These are phyloP conservation scores for Inga oerstediana DNA, from an alignment of 306 rosid species.

Conservation along the genomic window DNA sequence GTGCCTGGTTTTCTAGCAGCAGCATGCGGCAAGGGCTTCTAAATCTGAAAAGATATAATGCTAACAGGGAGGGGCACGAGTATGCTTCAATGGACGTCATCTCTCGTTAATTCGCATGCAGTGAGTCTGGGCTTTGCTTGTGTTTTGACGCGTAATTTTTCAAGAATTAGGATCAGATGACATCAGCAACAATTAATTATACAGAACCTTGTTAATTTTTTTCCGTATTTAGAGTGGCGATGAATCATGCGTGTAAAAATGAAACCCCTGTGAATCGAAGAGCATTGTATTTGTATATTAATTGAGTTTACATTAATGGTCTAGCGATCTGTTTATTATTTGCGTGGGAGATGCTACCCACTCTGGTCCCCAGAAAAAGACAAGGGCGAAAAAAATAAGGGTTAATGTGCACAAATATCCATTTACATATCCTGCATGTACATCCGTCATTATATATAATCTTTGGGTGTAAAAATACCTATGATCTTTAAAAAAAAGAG, in stretches of 20 bases:
- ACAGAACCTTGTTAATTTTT: not conserved
- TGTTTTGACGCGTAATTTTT: not conserved
- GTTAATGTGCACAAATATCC: too few relatives aligned
- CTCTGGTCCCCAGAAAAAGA: too few relatives aligned
- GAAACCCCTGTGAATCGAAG: not conserved
- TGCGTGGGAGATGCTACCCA: not conserved
- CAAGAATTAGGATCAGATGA: not conserved
- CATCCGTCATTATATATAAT: too few relatives aligned
- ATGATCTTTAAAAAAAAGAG: too few relatives aligned
- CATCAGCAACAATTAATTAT: not conserved
- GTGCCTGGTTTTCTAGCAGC: constrained; percentile 1
- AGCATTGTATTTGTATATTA: not conserved
- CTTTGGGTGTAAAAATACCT: too few relatives aligned
- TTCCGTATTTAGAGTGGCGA: not conserved
- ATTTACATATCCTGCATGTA: too few relatives aligned
- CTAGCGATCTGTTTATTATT: not conserved
- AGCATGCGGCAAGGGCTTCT: constrained; percentile 14
- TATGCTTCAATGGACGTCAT: not conserved
- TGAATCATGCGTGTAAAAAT: not conserved
- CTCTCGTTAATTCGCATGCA: constrained; percentile 31
- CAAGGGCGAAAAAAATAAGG: too few relatives aligned
- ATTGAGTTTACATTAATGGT: not conserved
- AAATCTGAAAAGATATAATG: not conserved
- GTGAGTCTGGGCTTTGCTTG: constrained; percentile 2
- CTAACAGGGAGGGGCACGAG: not conserved